Percentiles rank a stretch among this genome's conserved stretches.
These are phyloP conservation scores for Lycium ferocissimum DNA, from an alignment of 257 asterid genomes.

Conservation along the genomic window DNA sequence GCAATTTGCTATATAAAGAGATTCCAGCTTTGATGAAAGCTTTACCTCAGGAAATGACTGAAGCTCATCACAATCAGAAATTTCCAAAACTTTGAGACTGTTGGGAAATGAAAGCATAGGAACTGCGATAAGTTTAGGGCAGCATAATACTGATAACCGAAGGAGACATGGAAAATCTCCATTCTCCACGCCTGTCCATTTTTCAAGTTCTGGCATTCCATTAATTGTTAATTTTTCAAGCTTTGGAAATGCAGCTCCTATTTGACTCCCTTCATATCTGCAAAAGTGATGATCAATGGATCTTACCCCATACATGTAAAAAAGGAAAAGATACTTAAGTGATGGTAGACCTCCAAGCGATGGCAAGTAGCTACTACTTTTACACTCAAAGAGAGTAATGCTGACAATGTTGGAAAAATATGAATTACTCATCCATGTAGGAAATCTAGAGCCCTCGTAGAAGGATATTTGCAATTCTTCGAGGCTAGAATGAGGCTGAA, in stretches of 20 bases:
- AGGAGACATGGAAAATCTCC: constrained; percentile 53
- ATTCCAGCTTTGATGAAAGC: constrained; percentile 48
- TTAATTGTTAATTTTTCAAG: constrained; percentile 53
- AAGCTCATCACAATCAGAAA: constrained; percentile 42
- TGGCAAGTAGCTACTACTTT: constrained; percentile 46
- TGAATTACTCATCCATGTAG: constrained; percentile 59
- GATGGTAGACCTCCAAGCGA: constrained; percentile 51
- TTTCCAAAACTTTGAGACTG: constrained; percentile 43
- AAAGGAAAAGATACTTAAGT: constrained; percentile 46
- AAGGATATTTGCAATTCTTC: constrained; percentile 43
- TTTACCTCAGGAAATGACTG: constrained; percentile 45
- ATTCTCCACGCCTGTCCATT: constrained; percentile 47
- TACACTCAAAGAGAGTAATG: constrained; percentile 51
- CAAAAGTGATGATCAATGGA: constrained; percentile 42
- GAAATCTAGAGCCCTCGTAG: constrained; percentile 49
- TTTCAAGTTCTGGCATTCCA: constrained; percentile 49
- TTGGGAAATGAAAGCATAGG: constrained; percentile 39
- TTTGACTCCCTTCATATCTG: constrained; percentile 25
- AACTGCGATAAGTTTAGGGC: constrained; percentile 51
- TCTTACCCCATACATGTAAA: constrained; percentile 24
- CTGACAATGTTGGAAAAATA: constrained; percentile 42
- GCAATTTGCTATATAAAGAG: constrained; percentile 40
- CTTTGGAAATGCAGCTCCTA: constrained; percentile 40
- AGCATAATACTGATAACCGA: constrained; percentile 39
- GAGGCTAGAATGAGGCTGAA: constrained; percentile 53